Percentiles rank a stretch among this genome's conserved stretches.
Evolutionary conservation across 73 alveolate species (phyloP).

Genomic region (Tetrahymena thermophila): DNA sequence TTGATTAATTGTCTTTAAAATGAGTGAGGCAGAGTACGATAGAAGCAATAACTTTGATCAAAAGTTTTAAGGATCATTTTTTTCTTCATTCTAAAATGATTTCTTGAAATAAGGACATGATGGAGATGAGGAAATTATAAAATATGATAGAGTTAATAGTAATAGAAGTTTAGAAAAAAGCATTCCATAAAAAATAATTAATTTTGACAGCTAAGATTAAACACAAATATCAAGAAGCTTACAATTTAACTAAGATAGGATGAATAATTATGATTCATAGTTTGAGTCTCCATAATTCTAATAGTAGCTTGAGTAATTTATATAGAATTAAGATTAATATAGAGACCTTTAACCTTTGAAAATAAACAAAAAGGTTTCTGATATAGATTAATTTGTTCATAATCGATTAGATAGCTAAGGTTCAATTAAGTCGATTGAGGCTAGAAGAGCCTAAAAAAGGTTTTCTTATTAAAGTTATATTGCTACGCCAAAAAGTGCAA

Average conservation of each 20-base stretch:
- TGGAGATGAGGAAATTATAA: background rate
- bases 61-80: background rate
- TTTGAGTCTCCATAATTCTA: background rate
- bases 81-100: background rate
- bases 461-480: background rate
- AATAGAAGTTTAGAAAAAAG: background rate
- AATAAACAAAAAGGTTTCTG: background rate
- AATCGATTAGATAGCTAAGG: background rate
- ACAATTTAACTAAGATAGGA: background rate
- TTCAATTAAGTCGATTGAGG: background rate
- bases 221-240: background rate
- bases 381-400: background rate
- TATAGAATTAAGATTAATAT: background rate
- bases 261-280: background rate
- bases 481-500: background rate
- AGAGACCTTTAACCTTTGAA: background rate
- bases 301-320: background rate
- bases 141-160: background rate
- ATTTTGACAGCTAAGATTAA: background rate
- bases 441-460: background rate
- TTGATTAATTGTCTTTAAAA: background rate
- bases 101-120: background rate
- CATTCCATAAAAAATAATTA: background rate
- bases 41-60: background rate
- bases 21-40: background rate